These are phyloP conservation scores for Talinum fruticosum DNA, from an alignment of 148 eudicot genomes.

Conservation along the genomic window DNA sequence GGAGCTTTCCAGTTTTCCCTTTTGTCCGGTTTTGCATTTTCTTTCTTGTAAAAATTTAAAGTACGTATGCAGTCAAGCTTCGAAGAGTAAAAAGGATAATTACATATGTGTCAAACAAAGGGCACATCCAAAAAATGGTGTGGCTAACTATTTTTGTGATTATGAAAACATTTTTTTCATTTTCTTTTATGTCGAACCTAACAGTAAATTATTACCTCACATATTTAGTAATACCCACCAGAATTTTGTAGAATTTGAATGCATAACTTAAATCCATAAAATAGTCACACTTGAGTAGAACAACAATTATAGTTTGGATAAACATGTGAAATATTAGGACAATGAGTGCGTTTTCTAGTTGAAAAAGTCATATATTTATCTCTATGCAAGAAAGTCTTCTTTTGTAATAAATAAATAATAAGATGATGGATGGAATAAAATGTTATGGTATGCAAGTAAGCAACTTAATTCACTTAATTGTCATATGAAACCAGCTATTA, in stretches of 20 bases:
- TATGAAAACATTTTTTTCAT: too few species aligned
- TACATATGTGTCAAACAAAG: too few species aligned
- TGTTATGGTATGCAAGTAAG: conserved; percentile 13
- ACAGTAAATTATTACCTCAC: too few species aligned
- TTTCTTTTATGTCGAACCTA: too few species aligned
- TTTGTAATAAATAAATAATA: neutral
- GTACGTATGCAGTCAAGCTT: too few species aligned
- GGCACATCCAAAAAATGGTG: too few species aligned
- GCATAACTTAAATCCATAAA: neutral
- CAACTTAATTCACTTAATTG: neutral
- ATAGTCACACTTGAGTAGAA: neutral
- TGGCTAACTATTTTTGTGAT: too few species aligned
- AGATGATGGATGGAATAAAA: conserved; percentile 1
- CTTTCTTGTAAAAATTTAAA: too few species aligned
- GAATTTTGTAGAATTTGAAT: neutral
- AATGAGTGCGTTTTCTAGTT: neutral
- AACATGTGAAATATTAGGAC: neutral
- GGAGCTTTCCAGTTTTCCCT: neutral
- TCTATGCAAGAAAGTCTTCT: neutral
- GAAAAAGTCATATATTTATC: neutral
- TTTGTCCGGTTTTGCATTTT: too few species aligned
- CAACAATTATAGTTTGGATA: neutral
- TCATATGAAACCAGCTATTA: neutral
- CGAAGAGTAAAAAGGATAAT: too few species aligned
- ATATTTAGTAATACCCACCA: too few species aligned